Conservation (phyloP, 139 green algal genomes). For the Tetradesmus lagerheimii region DNA sequence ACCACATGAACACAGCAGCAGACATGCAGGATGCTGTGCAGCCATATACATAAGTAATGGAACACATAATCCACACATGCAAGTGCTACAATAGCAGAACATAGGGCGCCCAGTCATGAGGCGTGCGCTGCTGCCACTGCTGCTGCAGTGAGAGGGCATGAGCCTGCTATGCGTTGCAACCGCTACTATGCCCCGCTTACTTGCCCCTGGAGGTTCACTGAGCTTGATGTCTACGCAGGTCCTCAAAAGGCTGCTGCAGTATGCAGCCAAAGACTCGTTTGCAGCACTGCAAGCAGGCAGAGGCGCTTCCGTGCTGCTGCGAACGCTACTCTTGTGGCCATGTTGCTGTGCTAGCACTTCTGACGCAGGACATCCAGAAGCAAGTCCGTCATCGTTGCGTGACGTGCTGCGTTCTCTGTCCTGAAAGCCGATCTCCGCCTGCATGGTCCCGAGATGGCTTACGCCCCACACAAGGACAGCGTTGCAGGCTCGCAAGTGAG, state of each 20-base stretch:
- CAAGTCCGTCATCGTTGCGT: not conserved
- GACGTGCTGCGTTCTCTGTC: not conserved
- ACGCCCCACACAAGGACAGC: not conserved
- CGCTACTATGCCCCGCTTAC: not conserved
- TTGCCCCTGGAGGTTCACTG: not conserved
- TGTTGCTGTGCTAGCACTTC: too few species aligned
- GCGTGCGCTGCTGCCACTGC: not conserved
- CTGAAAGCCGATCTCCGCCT: not conserved
- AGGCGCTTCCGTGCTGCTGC: not conserved
- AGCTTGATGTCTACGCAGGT: not conserved
- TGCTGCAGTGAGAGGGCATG: not conserved
- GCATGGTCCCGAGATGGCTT: not conserved
- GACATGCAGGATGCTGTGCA: too few species aligned
- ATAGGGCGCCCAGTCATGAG: too few species aligned
- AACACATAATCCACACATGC: too few species aligned
- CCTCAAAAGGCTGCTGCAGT: not conserved
- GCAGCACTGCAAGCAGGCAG: constrained; percentile 9
- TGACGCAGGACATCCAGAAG: too few species aligned
- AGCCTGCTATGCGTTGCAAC: not conserved
- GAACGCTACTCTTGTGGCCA: too few species aligned
- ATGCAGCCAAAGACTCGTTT: not conserved
- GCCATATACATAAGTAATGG: too few species aligned
- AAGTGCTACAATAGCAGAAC: too few species aligned
- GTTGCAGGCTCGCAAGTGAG: not conserved
- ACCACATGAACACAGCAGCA: too few species aligned